Conservation (phyloP, 2,329 filamentous ascomycete genomes). For the Rugonectria rugulosa region DNA sequence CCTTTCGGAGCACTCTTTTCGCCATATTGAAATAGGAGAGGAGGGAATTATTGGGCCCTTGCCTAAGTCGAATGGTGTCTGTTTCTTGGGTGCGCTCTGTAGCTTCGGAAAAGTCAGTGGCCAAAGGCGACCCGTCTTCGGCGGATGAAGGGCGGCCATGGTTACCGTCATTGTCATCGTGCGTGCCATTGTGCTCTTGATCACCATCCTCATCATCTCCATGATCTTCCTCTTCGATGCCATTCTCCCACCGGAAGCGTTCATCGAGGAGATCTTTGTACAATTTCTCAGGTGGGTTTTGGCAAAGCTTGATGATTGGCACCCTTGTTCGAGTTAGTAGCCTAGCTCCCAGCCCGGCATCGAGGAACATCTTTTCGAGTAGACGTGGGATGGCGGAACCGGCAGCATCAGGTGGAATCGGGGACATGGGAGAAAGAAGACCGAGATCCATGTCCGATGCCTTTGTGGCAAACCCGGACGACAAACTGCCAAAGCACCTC, state of each 20-base stretch:
- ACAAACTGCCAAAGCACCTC: conserved; percentile 82
- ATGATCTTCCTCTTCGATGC: conserved; percentile 50
- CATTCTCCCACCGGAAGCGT: conserved; percentile 75
- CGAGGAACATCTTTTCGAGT: conserved; percentile 77
- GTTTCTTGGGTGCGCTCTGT: conserved; percentile 20
- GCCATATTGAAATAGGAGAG: conserved; percentile 56
- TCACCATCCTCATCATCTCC: conserved; percentile 47
- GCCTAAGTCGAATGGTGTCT: conserved; percentile 47
- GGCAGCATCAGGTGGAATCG: conserved; percentile 58
- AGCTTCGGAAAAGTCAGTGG: conserved; percentile 33
- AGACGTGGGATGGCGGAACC: conserved; percentile 74
- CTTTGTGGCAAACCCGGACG: conserved; percentile 85
- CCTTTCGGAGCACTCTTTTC: conserved; percentile 57
- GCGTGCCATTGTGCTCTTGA: conserved; percentile 37
- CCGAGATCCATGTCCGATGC: conserved; percentile 92
- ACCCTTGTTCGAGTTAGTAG: conserved; percentile 81
- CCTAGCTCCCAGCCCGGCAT: conserved; percentile 76
- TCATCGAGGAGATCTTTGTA: conserved; percentile 68
- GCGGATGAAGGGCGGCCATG: conserved; percentile 5
- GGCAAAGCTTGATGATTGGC: conserved; percentile 87
- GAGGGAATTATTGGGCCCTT: conserved; percentile 52
- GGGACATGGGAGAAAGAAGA: conserved; percentile 71
- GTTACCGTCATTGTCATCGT: conserved; percentile 37
- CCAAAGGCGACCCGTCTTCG: conserved; percentile 14
- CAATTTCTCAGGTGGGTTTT: conserved; percentile 70